These are phyloP conservation scores for Asclepias syriaca DNA, from an alignment of 257 asterid genomes.

Conservation along the genomic window DNA sequence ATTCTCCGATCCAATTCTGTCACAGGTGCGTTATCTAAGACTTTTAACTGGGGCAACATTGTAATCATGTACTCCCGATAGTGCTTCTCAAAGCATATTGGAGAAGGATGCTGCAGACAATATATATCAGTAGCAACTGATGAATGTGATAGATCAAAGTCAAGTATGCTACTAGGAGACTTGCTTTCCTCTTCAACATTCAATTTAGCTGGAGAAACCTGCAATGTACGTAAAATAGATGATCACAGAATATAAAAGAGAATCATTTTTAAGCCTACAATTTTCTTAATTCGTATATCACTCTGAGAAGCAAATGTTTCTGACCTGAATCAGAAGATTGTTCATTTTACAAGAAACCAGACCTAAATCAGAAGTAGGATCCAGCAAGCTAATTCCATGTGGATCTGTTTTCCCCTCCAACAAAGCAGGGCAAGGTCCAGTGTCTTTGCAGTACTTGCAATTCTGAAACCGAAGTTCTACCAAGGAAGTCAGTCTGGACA, in stretches of 20 bases:
- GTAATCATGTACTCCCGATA: constrained; percentile 30
- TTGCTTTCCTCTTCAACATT: constrained; percentile 33
- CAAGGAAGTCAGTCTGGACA: constrained; percentile 25
- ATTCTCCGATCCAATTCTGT: constrained; percentile 27
- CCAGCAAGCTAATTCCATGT: constrained; percentile 14
- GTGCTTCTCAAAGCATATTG: constrained; percentile 27
- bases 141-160: constrained; percentile 25
- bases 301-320: background rate
- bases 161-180: constrained; percentile 31
- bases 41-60: constrained; percentile 23
- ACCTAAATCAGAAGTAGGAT: constrained; percentile 6
- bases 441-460: constrained; percentile 22
- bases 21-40: constrained; percentile 23
- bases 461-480: constrained; percentile 27
- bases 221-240: no score
- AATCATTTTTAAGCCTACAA: background rate
- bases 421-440: constrained; percentile 24
- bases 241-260: background rate
- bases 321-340: constrained; percentile 28
- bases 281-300: background rate
- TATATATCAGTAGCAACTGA: constrained; percentile 6
- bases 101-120: constrained; percentile 25
- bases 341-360: background rate
- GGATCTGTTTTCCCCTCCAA: constrained; percentile 15
- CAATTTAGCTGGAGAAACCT: constrained; percentile 25